Percentiles rank a stretch among this genome's conserved stretches.
Conservation (phyloP, 1,284 basidiomycete species). For the Neolentinus lepideus region DNA sequence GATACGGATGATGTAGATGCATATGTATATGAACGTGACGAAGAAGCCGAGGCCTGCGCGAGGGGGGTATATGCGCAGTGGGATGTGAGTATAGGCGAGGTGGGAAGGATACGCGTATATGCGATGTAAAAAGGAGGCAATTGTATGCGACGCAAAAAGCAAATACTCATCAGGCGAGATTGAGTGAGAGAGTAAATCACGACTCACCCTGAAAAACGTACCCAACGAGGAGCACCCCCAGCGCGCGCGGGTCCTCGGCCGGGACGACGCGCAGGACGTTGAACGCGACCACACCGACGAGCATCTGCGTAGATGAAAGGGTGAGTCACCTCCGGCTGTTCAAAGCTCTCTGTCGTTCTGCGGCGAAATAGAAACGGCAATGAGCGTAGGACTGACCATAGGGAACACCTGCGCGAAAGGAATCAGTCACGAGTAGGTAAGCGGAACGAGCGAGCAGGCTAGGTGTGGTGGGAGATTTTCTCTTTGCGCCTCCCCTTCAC, state of each 20-base stretch:
- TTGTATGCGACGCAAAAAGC: too few relatives aligned
- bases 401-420: slow-evolving; percentile 30
- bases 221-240: slow-evolving; percentile 35
- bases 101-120: too few relatives aligned
- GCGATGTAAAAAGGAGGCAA: too few relatives aligned
- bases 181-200: slow-evolving; percentile 8
- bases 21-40: slow-evolving; percentile 44
- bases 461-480: too few relatives aligned
- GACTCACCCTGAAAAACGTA: slow-evolving; percentile 45
- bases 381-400: slow-evolving; percentile 29
- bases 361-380: too few relatives aligned
- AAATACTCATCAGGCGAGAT: too few relatives aligned
- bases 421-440: not conserved
- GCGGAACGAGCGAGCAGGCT: not conserved
- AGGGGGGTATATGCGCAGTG: not conserved
- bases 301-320: slow-evolving; percentile 33
- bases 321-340: too few relatives aligned
- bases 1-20: slow-evolving; percentile 42
- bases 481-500: too few relatives aligned
- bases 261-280: slow-evolving; percentile 35
- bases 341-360: too few relatives aligned
- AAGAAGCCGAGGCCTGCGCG: slow-evolving; percentile 41
- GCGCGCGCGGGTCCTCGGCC: slow-evolving; percentile 24
- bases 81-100: not conserved
- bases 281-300: slow-evolving; percentile 40